Base-by-base conservation (phyloP, 345 rosid genomes). In the Salix koriyanagi region DNA sequence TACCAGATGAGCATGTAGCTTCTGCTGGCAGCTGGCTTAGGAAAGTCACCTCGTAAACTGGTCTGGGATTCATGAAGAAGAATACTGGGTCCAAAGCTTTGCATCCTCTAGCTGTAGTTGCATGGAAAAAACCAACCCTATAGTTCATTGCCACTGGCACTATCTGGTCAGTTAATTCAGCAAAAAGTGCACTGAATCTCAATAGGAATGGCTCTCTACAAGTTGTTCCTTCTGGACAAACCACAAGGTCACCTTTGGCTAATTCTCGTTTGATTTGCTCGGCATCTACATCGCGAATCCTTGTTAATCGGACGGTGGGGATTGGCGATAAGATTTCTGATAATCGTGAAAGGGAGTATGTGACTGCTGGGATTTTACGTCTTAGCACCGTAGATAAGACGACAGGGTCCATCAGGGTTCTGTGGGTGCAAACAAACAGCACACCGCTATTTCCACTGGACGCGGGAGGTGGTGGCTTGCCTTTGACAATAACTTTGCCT, bases 141-240 rank as follows among this genome's bases (percentile, higher is more conserved):
- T 95, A 92, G 69, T 92, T 89, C 99, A 91, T 95, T 2, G 97
- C 99, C 7, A 95, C 99, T 0, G 97, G 97, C 4, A 95, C 97
- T 3, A 95, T 92, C 30, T 84, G 83, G 67, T 94, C 98, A 0
- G 97, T 94, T 67, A 91, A 71, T 70, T 94, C 98, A 0, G 97
- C 99, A 41, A 95, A 95, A 16, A 93, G 91, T 9, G 90, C 97
- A 50, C 97, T 92, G 69, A 95, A 95, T 65, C 99, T 81, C 58
- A 95, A 73, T 14, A 92, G 76, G 73, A 93, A 92, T 6, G 99
- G 99, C 42, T 95, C 99, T 7, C 99, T 85, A 56, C 99, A 95
- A 6, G 99, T 95, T 6, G 99, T 95, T 32, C 99, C 99, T 77
- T 95, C 97, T 0, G 97, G 99, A 58, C 97, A 95, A 0, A 93